A percentile compares a stretch with the other conserved stretches of the same genome.
Conservation (phyloP, 352 stramenopile species). For the Blastocystis sp. region DNA sequence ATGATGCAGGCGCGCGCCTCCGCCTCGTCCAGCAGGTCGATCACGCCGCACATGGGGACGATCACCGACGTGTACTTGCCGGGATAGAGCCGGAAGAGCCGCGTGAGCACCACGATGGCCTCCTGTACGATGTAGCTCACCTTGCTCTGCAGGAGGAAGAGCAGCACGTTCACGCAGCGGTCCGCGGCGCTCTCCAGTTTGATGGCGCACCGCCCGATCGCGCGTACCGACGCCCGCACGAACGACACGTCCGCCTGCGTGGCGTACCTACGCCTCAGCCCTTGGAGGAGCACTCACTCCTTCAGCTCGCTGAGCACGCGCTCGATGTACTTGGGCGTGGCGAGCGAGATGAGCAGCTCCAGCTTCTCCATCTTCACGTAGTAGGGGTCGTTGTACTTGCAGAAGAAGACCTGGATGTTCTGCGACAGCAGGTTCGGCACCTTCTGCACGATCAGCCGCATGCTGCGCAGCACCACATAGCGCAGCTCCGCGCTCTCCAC, state of each 20-base stretch:
- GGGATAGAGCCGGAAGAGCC: slow-evolving; percentile 98
- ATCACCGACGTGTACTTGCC: slow-evolving; percentile 99
- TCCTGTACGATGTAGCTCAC: slow-evolving; percentile 99
- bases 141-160: slow-evolving; percentile 98
- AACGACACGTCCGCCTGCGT: slow-evolving; percentile 98
- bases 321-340: slow-evolving; percentile 94
- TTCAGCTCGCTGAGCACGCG: slow-evolving; percentile 96
- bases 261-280: slow-evolving; percentile 75
- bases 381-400: slow-evolving; percentile 98
- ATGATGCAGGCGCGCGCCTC: slow-evolving; percentile 97
- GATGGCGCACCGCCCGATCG: slow-evolving; percentile 93
- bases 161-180: slow-evolving; percentile 95
- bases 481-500: slow-evolving; percentile 96
- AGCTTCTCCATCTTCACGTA: slow-evolving; percentile 99
- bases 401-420: slow-evolving; percentile 91
- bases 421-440: slow-evolving; percentile 89
- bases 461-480: slow-evolving; percentile 96
- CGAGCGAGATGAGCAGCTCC: slow-evolving; percentile 97
- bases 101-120: slow-evolving; percentile 97
- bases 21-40: slow-evolving; percentile 97
- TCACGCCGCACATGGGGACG: slow-evolving; percentile 96
- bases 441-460: slow-evolving; percentile 98
- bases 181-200: slow-evolving; percentile 94
- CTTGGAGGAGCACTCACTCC: slow-evolving; percentile 77
- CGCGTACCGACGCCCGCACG: slow-evolving; percentile 91